Evolutionary conservation across 108 stramenopile species (phyloP).

Genomic region (Schizochytrium sp.): DNA sequence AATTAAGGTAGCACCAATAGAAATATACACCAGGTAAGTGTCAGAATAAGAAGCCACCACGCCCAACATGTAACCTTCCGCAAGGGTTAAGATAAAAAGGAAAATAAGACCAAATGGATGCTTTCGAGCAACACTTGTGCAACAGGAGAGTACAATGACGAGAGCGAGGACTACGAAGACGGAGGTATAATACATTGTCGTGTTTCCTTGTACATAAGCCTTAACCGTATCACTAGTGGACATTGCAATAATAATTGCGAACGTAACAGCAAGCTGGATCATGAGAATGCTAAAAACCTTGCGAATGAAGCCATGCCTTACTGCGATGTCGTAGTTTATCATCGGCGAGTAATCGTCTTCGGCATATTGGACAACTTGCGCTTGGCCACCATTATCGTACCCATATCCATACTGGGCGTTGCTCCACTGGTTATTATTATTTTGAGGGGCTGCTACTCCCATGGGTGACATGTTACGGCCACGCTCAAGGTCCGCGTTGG

Average conservation of each 20-base stretch:
- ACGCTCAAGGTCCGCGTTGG: background rate
- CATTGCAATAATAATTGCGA: conserved; percentile 24
- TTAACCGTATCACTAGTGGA: background rate
- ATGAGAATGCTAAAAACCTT: conserved; percentile 34
- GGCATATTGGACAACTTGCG: background rate
- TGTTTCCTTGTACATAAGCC: background rate
- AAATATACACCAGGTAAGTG: background rate
- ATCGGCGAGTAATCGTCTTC: conserved; percentile 15
- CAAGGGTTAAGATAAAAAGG: background rate
- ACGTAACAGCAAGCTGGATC: conserved; percentile 44
- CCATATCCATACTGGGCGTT: background rate
- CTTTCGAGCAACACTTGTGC: conserved; percentile 2
- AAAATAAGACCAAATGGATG: conserved; percentile 28
- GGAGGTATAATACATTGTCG: conserved; percentile 27
- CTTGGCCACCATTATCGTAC: background rate
- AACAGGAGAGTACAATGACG: conserved; percentile 40
- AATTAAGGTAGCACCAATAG: background rate
- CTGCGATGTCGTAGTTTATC: background rate
- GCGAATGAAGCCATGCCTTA: conserved; percentile 51
- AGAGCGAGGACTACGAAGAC: background rate
- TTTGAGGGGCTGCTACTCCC: background rate
- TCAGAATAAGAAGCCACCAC: conserved; percentile 9
- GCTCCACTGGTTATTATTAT: background rate
- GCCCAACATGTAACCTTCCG: conserved; percentile 23
- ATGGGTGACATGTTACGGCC: background rate